Conservation (phyloP, 1,139 yeast genomes). For the Hemisphaericaspora xylanilytica region DNA sequence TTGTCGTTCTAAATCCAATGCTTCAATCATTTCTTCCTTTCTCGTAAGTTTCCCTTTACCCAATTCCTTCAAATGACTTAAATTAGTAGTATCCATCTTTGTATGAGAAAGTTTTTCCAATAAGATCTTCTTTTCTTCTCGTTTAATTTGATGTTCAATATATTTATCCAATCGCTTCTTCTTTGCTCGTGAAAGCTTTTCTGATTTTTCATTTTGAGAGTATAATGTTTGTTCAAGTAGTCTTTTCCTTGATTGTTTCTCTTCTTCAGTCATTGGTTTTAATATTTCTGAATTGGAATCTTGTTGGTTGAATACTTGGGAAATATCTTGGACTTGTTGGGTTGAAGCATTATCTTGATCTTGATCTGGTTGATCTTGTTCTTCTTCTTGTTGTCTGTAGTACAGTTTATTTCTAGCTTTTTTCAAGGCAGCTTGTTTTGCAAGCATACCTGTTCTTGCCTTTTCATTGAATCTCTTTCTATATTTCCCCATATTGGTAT, state of each 20-base stretch:
- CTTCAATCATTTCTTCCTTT: conserved; percentile 70
- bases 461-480: conserved; percentile 80
- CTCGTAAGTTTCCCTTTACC: conserved; percentile 78
- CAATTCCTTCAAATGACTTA: conserved; percentile 70
- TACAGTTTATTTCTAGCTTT: conserved; percentile 68
- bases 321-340: conserved; percentile 6
- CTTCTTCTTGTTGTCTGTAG: conserved; percentile 45
- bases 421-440: conserved; percentile 72
- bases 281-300: conserved; percentile 66
- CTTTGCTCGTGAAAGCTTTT: conserved; percentile 70
- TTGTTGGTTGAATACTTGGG: conserved; percentile 9
- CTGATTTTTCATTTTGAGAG: conserved; percentile 53
- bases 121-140: conserved; percentile 82
- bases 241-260: conserved; percentile 63
- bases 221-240: conserved; percentile 58
- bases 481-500: conserved; percentile 66
- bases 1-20: conserved; percentile 67
- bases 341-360: conserved; percentile 12
- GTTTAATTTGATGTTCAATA: conserved; percentile 81
- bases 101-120: conserved; percentile 71
- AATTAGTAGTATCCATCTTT: conserved; percentile 65
- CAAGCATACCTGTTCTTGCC: conserved; percentile 82
- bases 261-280: conserved; percentile 50
- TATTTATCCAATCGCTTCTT: conserved; percentile 75
- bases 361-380: conserved; percentile 21